A percentile compares a stretch with the other conserved stretches of the same genome.
These are phyloP conservation scores for Lecanicillium sp. DNA, from an alignment of 2,329 filamentous ascomycete genomes.

Conservation along the genomic window DNA sequence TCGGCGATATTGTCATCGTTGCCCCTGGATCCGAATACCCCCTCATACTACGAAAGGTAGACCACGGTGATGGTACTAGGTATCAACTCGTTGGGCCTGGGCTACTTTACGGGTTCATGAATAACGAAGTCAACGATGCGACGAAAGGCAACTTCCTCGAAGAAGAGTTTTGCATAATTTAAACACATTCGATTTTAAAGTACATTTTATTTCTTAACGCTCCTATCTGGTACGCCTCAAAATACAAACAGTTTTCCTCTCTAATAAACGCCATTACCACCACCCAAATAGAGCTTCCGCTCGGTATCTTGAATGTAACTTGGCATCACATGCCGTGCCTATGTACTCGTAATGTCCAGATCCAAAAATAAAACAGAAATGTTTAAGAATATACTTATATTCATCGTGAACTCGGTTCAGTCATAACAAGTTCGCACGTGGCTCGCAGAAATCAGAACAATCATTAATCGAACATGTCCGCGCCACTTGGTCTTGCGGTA, in stretches of 20 bases:
- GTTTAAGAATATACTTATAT: constrained; percentile 18
- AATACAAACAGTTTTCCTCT: not conserved
- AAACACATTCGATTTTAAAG: not conserved
- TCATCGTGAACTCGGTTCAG: constrained; percentile 16
- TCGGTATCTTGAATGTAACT: too few species aligned
- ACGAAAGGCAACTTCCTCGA: not conserved
- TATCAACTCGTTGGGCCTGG: constrained; percentile 8
- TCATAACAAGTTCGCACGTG: not conserved
- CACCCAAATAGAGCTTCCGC: not conserved
- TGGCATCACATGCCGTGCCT: not conserved
- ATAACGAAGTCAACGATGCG: not conserved
- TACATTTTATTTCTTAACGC: not conserved
- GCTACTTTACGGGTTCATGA: constrained; percentile 12
- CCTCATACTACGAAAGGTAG: not conserved
- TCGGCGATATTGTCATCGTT: constrained; percentile 2
- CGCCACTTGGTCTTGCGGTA: constrained; percentile 24
- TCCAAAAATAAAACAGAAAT: not conserved
- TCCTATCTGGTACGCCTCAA: too few species aligned
- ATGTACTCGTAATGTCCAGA: constrained; percentile 7
- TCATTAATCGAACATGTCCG: constrained; percentile 34
- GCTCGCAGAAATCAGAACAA: not conserved
- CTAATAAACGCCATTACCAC: constrained; percentile 6
- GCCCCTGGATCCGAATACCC: constrained; percentile 5
- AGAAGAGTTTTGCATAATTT: constrained; percentile 1
- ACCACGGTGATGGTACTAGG: not conserved